Conservation (phyloP, 2,329 filamentous ascomycete genomes). For the Talaromyces pinophilus region DNA sequence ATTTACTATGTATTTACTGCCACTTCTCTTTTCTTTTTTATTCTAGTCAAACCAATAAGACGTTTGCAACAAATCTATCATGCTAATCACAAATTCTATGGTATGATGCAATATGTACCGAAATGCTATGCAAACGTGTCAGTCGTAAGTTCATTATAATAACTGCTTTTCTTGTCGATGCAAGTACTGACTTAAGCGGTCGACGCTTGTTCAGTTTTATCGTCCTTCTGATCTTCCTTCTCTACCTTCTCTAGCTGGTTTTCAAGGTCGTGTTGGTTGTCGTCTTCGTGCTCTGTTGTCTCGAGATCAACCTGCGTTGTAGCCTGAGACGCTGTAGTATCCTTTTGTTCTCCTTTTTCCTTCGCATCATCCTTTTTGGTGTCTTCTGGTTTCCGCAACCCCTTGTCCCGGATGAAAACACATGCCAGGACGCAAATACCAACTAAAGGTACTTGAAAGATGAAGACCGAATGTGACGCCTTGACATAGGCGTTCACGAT, state of each 20-base stretch:
- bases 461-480: slow-evolving; percentile 59
- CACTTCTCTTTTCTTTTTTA: background rate
- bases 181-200: background rate
- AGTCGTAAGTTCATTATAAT: background rate
- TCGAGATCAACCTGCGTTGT: slow-evolving; percentile 19
- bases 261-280: slow-evolving; percentile 11
- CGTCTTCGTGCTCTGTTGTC: slow-evolving; percentile 10
- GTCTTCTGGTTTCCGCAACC: slow-evolving; percentile 44
- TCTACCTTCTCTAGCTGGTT: slow-evolving; percentile 7
- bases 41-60: too few relatives aligned
- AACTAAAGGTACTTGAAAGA: slow-evolving; percentile 58
- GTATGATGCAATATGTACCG: slow-evolving; percentile 8
- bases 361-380: slow-evolving; percentile 25
- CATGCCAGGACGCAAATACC: slow-evolving; percentile 54
- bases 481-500: slow-evolving; percentile 56
- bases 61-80: background rate
- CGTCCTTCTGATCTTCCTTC: background rate
- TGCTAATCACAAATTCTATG: background rate
- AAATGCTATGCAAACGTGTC: background rate
- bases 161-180: background rate
- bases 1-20: background rate
- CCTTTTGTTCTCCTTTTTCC: slow-evolving; percentile 1
- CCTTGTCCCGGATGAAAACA: slow-evolving; percentile 55
- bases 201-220: background rate
- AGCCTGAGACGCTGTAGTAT: slow-evolving; percentile 12